Base-by-base conservation (phyloP, 1,284 basidiomycete species). In the Ceratobasidium sp. region DNA sequence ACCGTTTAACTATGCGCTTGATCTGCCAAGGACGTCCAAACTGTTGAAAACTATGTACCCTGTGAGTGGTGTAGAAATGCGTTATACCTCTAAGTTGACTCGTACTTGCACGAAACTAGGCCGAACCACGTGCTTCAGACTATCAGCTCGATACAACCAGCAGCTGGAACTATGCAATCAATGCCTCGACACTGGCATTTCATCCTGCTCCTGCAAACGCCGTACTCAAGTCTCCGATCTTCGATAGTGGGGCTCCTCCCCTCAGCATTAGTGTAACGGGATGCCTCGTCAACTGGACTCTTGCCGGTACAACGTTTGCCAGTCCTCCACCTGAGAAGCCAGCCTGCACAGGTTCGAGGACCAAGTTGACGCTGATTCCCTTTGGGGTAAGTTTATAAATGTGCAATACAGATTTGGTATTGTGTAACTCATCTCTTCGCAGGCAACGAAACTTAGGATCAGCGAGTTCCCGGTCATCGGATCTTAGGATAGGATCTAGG, bases 81-180 rank as follows among this genome's bases (percentile, higher is more conserved):
- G 6, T 10, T 10, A 12, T 46, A n/a, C 39, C 10, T 20, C 44
- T 18, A 40, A 3, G 20, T 10, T 53, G 4, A 66, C 20, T 55
- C 15, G 20, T 40, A 4, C 55, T 91, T 63, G 79, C 84, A 3
- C 85, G 82, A 75, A 89, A 90, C 82, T 81, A 87, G 23, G 84
- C 87, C 71, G 86, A 90, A 81, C 85, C 87, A 10, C 86, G 86
- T 26, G 89, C 89, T 0, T 86, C 87, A 18, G 90, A 91, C 80
- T 84, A 90, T 28, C 85, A 91, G 82, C 89, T 90, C 80, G 87
- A 89, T 75, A 86, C 89, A 23, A 87, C 87, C 1, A 85, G 80
- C 1, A 79, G 84, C 4, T 91, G 90, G 90, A 86, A 90, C 81
- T 90, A 87, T 81, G 90, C 89, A 28, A 90, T 91, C 80, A 89